Conservation (phyloP, 768 basidiomycete genomes). For the Pleurotus tuber-regium region DNA sequence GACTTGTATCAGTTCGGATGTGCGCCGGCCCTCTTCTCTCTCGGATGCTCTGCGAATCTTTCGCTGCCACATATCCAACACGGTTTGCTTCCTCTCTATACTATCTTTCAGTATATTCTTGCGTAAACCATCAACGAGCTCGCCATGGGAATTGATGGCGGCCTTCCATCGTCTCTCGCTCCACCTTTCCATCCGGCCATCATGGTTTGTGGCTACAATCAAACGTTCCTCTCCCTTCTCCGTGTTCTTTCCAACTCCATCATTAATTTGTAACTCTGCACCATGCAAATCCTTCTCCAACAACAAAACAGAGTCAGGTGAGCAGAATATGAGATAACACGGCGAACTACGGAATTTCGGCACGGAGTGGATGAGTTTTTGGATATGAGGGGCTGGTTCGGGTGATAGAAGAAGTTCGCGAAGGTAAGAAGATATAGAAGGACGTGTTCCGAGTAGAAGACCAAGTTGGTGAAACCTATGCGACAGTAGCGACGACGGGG, state of each 20-base stretch:
- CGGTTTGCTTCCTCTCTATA: constrained; percentile 28
- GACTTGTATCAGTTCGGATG: constrained; percentile 8
- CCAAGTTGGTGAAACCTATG: constrained; percentile 28
- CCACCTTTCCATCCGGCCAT: constrained; percentile 25
- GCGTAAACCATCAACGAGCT: constrained; percentile 12
- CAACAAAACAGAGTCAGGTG: constrained; percentile 25
- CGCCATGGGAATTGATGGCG: constrained; percentile 13
- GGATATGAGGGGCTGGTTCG: constrained; percentile 22
- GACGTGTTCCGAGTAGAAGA: constrained; percentile 29
- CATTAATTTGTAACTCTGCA: constrained; percentile 19
- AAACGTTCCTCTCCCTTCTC: constrained; percentile 20
- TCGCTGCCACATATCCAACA: constrained; percentile 20
- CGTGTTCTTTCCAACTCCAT: background rate
- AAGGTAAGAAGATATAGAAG: constrained; percentile 30
- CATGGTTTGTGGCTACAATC: constrained; percentile 35
- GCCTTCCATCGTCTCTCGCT: constrained; percentile 18
- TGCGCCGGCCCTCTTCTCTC: background rate
- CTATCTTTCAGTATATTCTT: constrained; percentile 29
- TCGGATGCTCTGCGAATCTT: constrained; percentile 3
- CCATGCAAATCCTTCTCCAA: constrained; percentile 33
- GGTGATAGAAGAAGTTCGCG: constrained; percentile 30
- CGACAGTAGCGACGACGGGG: constrained; percentile 21
- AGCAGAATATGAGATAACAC: constrained; percentile 36
- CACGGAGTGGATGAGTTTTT: constrained; percentile 17
- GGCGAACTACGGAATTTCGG: constrained; percentile 23